Evolutionary conservation across 140 eudicot species (phyloP), one percentile per base, ranked within the genome.

Genomic region (Bidens hawaiensis): DNA sequence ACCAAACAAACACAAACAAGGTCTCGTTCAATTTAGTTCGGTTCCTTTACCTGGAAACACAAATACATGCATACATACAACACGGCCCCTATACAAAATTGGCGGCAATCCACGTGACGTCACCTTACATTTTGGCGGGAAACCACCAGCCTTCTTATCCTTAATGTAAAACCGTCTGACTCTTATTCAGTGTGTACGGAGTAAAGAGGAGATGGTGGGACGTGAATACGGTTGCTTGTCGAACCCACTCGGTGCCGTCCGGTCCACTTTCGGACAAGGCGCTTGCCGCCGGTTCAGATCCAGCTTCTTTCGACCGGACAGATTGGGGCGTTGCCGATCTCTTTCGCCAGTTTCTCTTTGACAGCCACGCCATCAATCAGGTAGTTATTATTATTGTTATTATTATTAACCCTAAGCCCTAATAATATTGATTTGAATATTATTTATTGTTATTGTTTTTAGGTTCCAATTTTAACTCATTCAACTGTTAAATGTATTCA

Each of bases 241-340:
- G 0, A 91, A 91, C 79, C 98, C 98, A 0, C 85, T 87, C 10
- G 98, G 98, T 52, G 98, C 96, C 51, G 98, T 91, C 45, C 91
- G 95, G 54, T 84, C 74, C 52, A 76, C 96, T n/a, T 87, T 87
- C 61, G 91, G n/a, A 91, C 60, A 87, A 87, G 75, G 88, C 91
- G 25, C 70, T 87, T 26, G 76, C 73, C 2, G 65, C 87, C 30
- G 83, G 82, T 25, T 40, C 67, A 49, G 80, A 79, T 31, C 84
- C 89, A 33, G 75, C 87, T 11, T 60, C 82, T 0, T 58, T 85
- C 12, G 81, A 76, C 54, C 85, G 90, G 75, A 68, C 60, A 47
- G 97, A 90, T 70, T 90, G 95, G 94, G 97, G 97, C 69, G 82
- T 82, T 51, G 27, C 70, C 22, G 85, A 86, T 49, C 75, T 91